Evolutionary conservation across 208 protist genomes (phyloP), one percentile per base, ranked within the genome.

Genomic region (Trypanosoma rangeli): DNA sequence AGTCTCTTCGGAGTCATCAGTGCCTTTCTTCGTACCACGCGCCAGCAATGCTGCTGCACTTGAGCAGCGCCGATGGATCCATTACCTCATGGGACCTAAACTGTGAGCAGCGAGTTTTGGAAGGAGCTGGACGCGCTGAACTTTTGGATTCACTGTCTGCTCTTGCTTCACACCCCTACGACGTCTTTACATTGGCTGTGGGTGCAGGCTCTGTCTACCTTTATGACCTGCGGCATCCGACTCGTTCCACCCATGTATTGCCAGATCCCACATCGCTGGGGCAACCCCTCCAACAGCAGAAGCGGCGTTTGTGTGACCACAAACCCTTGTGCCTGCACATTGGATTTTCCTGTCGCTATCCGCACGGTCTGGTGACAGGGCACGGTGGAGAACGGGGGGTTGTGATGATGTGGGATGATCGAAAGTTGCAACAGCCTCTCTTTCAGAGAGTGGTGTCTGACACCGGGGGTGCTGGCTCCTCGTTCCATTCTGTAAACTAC

Each of bases 1-100:
- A 81, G 39, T 53, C 74, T 18, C 56, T 71, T 28, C 49, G 77
- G 24, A 61, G 55, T 53, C 74, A 86, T 73, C 74, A 79, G 52
- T 89, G 82, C 49, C 79, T 94, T 63, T 95, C 90, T 46, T 72
- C 79, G 50, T 94, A 92, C 62, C 86, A 93, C 55, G 64, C 77
- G 3, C 78, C 71, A 15, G 74, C 83, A 5, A 77, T 74, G 31
- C 46, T 82, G 68, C 71, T 95, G 48, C 81, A 86, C 63, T 59
- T 95, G 22, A 85, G 72, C 46, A 67, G 72, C 42, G 74, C 59
- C 7, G 74, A 83, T 64, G 76, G 77, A 33, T 72, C 64, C 15
- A 80, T 93, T 35, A 67, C 68, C 3, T 68, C 87, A 35, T 93
- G 87, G 87, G 84, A 93, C 46, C 49, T 82, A 13, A 62, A 59